phyloP scores from a whole-genome alignment of 192 early-diverging fungal species.

The Chytriomyces confervae region DNA sequence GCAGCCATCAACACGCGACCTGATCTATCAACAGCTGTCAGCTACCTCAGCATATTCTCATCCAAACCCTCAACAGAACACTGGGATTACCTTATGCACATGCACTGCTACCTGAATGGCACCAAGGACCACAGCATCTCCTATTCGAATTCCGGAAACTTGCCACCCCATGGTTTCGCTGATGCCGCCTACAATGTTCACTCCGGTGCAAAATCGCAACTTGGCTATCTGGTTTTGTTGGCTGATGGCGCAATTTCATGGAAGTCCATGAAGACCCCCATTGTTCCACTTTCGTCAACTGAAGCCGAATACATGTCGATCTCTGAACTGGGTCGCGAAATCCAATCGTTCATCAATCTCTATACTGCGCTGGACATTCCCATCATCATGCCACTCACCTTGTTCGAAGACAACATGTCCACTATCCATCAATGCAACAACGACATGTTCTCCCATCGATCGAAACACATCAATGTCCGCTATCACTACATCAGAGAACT shows the following conservation, averaged over 20 bases:
- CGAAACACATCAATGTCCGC: conserved; percentile 17
- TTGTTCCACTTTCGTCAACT: not conserved
- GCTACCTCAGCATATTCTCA: not conserved
- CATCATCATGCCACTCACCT: not conserved
- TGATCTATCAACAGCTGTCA: not conserved
- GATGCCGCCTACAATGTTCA: conserved; percentile 22
- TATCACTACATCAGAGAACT: conserved; percentile 31
- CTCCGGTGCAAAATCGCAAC: not conserved
- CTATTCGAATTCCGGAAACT: not conserved
- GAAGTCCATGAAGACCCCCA: no score
- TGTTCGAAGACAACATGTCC: conserved; percentile 18
- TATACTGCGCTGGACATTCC: not conserved
- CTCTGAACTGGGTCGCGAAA: not conserved
- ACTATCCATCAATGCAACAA: conserved; percentile 21
- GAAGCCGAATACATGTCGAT: conserved; percentile 15
- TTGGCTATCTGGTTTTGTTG: no score
- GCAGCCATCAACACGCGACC: conserved; percentile 1
- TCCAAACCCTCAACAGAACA: not conserved
- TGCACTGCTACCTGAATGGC: not conserved
- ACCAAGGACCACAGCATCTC: no score
- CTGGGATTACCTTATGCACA: not conserved
- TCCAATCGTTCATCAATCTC: conserved; percentile 1
- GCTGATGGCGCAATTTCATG: no score
- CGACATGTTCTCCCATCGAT: conserved; percentile 11
- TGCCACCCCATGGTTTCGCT: not conserved